Evolutionary conservation across 306 rosid genomes (phyloP).

Genomic region (Trifolium pratense): DNA sequence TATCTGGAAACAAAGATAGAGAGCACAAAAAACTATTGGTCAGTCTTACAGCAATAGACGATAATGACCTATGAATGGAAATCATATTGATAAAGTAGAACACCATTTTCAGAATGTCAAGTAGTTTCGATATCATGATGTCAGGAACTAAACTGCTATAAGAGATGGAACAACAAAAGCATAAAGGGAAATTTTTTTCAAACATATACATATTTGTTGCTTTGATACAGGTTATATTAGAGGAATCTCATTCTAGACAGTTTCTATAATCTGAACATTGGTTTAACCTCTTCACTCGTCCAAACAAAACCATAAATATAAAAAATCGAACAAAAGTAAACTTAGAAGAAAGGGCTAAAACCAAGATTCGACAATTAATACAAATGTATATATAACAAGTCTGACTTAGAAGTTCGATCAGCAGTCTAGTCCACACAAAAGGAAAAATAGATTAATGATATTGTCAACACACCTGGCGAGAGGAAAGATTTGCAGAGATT

Average conservation of each 20-base stretch:
- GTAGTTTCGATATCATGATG: conserved; percentile 25
- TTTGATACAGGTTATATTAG: too few relatives aligned
- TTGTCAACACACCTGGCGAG: conserved; percentile 50
- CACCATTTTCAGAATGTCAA: conserved; percentile 26
- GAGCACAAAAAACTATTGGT: conserved; percentile 15
- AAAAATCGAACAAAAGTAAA: conserved; percentile 8
- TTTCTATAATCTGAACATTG: too few relatives aligned
- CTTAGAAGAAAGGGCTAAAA: background rate
- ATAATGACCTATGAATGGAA: conserved; percentile 28
- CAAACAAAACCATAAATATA: too few relatives aligned
- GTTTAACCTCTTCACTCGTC: too few relatives aligned
- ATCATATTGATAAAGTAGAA: conserved; percentile 1
- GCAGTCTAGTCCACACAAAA: background rate
- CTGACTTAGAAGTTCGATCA: background rate
- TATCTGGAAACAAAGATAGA: conserved; percentile 60
- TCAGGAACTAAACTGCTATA: conserved; percentile 27
- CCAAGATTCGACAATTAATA: background rate
- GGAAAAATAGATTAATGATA: conserved; percentile 16
- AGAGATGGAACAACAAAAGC: conserved; percentile 8
- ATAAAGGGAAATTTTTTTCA: conserved; percentile 5
- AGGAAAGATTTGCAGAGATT: conserved; percentile 55
- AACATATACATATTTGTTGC: background rate
- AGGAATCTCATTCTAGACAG: too few relatives aligned
- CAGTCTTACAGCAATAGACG: conserved; percentile 19
- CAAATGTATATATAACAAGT: background rate